phyloP scores from a whole-genome alignment of 1,284 basidiomycete genomes.

The Chondrostereum purpureum region DNA sequence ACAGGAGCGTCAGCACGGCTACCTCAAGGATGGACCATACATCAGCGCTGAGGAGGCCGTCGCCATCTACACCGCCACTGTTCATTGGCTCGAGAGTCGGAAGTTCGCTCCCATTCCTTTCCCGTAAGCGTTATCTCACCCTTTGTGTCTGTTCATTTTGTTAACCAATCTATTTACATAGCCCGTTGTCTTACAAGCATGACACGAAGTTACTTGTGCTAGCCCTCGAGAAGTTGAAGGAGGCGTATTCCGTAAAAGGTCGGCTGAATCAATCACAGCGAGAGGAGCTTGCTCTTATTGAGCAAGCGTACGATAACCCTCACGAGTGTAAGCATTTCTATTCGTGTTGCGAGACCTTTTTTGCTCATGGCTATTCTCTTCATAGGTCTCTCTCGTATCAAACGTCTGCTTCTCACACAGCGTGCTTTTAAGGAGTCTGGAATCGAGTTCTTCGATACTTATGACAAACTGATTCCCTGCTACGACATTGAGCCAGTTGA shows the following conservation, averaged over 20 bases:
- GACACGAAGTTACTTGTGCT: constrained; percentile 94
- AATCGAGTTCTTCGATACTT: constrained; percentile 93
- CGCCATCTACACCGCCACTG: constrained; percentile 94
- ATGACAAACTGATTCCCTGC: constrained; percentile 95
- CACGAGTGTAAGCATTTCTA: constrained; percentile 63
- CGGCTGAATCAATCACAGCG: constrained; percentile 94
- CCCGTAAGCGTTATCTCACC: constrained; percentile 56
- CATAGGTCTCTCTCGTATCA: constrained; percentile 86
- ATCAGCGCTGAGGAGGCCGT: constrained; percentile 97
- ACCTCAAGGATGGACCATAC: constrained; percentile 96
- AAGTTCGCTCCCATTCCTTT: constrained; percentile 98
- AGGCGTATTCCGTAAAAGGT: constrained; percentile 96
- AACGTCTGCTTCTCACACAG: constrained; percentile 90
- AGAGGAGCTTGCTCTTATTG: constrained; percentile 92
- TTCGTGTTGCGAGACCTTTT: too few relatives aligned
- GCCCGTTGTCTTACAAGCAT: constrained; percentile 94
- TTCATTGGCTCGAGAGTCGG: constrained; percentile 94
- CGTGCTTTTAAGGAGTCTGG: constrained; percentile 97
- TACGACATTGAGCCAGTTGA: constrained; percentile 98
- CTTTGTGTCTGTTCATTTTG: not conserved
- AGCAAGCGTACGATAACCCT: constrained; percentile 94
- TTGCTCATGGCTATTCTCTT: too few relatives aligned
- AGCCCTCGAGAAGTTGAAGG: constrained; percentile 93
- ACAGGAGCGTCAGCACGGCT: constrained; percentile 94
- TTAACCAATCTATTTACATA: constrained; percentile 21